Conservation (phyloP, 2,329 filamentous ascomycete genomes). For the Xylaria polymorpha region DNA sequence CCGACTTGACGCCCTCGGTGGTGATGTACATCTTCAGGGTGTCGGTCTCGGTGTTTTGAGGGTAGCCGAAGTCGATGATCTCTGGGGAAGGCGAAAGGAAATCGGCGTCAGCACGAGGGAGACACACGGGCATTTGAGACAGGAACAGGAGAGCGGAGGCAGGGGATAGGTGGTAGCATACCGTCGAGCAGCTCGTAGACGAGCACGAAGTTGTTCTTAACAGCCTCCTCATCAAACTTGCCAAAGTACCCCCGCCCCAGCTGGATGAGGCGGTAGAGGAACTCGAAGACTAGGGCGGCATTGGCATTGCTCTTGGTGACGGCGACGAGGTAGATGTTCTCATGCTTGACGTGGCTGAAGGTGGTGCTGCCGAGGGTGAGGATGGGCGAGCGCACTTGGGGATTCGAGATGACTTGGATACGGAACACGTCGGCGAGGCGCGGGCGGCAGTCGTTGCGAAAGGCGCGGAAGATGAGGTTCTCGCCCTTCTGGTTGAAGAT, state of each 20-base stretch:
- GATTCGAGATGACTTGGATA: conserved; percentile 99
- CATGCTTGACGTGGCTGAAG: conserved; percentile 99
- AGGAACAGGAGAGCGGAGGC: too few species aligned
- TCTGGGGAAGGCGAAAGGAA: conserved; percentile 63
- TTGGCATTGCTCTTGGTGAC: conserved; percentile 99
- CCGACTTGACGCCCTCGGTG: conserved; percentile 97
- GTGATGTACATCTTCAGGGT: conserved; percentile 99
- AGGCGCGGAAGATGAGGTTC: conserved; percentile 98
- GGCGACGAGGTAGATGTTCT: conserved; percentile 98
- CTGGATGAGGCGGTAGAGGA: conserved; percentile 90
- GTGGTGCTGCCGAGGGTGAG: conserved; percentile 97
- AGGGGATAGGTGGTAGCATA: too few species aligned
- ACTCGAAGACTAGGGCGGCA: conserved; percentile 97
- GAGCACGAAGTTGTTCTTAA: conserved; percentile 99
- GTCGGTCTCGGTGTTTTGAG: conserved; percentile 98
- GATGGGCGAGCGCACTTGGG: conserved; percentile 96
- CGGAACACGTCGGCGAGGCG: conserved; percentile 98
- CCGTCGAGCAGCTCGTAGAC: conserved; percentile 97
- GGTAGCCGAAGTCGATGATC: conserved; percentile 98
- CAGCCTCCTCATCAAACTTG: conserved; percentile 98
- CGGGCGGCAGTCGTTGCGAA: conserved; percentile 97
- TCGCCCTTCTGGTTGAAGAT: conserved; percentile 99
- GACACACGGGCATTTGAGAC: neutral
- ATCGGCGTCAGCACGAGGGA: conserved; percentile 9
- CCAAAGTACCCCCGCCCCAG: conserved; percentile 97